Base-by-base conservation (phyloP, 1,139 yeast species). In the Ashbya aceris region DNA sequence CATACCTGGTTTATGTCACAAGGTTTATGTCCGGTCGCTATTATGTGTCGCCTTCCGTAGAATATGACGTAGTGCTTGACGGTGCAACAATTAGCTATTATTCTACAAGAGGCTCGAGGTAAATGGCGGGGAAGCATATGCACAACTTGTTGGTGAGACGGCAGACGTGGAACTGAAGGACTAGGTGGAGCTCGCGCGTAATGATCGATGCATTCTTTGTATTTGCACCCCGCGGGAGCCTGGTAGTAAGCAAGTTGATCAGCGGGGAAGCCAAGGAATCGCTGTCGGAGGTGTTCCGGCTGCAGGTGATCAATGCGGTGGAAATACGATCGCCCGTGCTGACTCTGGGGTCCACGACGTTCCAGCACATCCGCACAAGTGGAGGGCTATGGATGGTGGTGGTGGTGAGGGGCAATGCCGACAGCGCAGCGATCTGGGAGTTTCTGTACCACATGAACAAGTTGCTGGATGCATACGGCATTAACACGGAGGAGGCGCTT, bases 261-360 rank as follows among this genome's bases (percentile, higher is more conserved):
- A 72, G 80, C 42, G 85, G 79, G 44, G 85, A 85, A 0, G 72
- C 84, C 42, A 69, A 79, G 42, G 56, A 79, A 58, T 82, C 82
- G 43, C 78, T 89, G 32, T 73, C 93, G n/a, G 97, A 89, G 52
- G 86, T 87, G 36, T 91, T 91, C 59, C 74, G 96, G 30, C 82
- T 89, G 48, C 96, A 91, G 58, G 95, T 87, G 32, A 84, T 89
- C 39, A 71, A 85, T 41, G 75, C 74, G 48, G 62, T 71, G 7
- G 79, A 75, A 42, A 67, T 66, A 27, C 71, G 83, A 49, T 81
- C 94, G 2, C 98, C 98, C 0, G 79, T 91, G 6, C 66, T 89
- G 42, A 91, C 97, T 0, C 65, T 91, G 34, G 98, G 98, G 2
- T 84, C 95, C 0, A 91, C 97, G 0, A 83, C 96, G 0, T 91